Evolutionary conservation across 805 yeast species (phyloP).

Genomic region (Sugiyamaella chiloensis): DNA sequence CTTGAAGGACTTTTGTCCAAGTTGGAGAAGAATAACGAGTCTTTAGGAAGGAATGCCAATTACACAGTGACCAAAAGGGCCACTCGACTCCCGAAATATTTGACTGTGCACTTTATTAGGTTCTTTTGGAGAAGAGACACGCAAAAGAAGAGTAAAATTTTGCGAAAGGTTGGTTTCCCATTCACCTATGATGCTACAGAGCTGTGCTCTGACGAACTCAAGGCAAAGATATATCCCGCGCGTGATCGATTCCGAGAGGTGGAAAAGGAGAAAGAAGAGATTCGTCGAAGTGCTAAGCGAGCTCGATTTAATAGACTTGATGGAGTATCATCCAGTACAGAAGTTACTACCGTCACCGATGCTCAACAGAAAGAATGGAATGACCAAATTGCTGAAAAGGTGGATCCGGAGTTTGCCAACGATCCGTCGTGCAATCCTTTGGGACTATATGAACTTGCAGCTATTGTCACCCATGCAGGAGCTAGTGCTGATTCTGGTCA

Average conservation of each 20-base stretch:
- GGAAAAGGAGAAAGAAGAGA: constrained; percentile 70
- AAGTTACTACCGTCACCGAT: constrained; percentile 23
- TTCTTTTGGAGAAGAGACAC: constrained; percentile 96
- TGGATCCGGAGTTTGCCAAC: constrained; percentile 41
- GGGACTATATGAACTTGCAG: constrained; percentile 76
- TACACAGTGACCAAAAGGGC: constrained; percentile 60
- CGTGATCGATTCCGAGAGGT: constrained; percentile 76
- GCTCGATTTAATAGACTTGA: constrained; percentile 38
- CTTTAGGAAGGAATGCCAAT: constrained; percentile 64
- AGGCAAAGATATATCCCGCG: constrained; percentile 58
- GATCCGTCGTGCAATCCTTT: constrained; percentile 75
- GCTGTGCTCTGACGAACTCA: constrained; percentile 74
- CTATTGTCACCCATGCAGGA: constrained; percentile 91
- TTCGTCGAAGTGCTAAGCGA: constrained; percentile 69
- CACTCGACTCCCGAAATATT: constrained; percentile 76
- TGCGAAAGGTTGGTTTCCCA: constrained; percentile 93
- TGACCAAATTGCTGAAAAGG: constrained; percentile 27
- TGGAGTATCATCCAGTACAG: constrained; percentile 30
- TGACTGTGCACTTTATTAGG: constrained; percentile 89
- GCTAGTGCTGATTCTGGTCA: constrained; percentile 97
- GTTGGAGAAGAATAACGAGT: constrained; percentile 72
- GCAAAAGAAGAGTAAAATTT: constrained; percentile 83
- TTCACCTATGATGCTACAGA: constrained; percentile 78
- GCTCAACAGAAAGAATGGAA: constrained; percentile 27
- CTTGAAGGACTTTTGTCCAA: constrained; percentile 69